Evolutionary conservation across 139 green algal genomes (phyloP), one percentile per base, ranked within the genome.

Genomic region (Yamagishiella unicocca): DNA sequence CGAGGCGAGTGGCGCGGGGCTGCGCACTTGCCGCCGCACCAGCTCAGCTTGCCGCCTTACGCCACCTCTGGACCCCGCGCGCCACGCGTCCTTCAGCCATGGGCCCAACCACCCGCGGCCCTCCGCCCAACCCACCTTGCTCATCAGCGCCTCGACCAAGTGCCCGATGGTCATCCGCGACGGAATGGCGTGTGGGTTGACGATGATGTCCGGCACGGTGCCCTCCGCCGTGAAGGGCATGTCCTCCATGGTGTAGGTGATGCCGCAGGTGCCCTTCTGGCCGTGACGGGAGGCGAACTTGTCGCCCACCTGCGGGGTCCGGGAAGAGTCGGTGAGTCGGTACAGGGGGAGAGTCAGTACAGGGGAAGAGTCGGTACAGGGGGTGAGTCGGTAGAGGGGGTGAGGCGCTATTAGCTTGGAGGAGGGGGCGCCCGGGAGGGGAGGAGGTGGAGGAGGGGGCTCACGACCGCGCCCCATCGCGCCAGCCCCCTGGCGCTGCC

Each of bases 91-190:
- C 14, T 25, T 22, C 55, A 8, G 24, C 55, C 55, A 35, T 22
- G 29, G 31, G 24, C 55, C 55, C 55, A 5, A 22, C 17, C 55
- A 5, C 62, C 55, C 38, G 6, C 27, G 29, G 43, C 38, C 31
- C 83, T 9, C 29, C 25, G 62, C n/a, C n/a, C n/a, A n/a, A n/a
- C 71, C 33, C 54, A 94, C 97, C 92, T 99, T 99, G 93, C 93
- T 95, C 96, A 99, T 98, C 33, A 99, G 91, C 62, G 95, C 97
- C 94, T 99, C 97, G n/a, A 99, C 95, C 85, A 99, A 91, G 87
- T 99, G 98, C 0, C 98, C 98, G 82, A 99, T 99, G 87, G 98
- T 99, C 98, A 99, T 99, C 88, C 98, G 98, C 14, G 94, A 98
- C 46, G 98, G 98, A 87, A 99, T 99, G 88, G 98, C 98, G 89